phyloP scores from a whole-genome alignment of 2,329 filamentous ascomycete species.

The Metarhizium rileyi region DNA sequence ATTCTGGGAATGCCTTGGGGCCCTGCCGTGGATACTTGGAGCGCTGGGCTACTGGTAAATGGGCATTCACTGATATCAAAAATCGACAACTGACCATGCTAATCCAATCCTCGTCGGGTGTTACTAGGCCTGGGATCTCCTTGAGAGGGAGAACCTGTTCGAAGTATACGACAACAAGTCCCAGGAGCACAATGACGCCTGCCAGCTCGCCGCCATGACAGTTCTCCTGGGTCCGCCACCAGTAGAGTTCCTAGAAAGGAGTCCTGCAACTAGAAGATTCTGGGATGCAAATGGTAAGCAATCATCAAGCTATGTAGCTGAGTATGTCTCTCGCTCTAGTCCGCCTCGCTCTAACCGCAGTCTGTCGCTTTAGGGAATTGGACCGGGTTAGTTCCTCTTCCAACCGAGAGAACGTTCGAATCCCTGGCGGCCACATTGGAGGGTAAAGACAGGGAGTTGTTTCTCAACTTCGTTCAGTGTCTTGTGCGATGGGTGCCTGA shows the following conservation, averaged over 20 bases:
- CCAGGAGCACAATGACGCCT: constrained; percentile 15
- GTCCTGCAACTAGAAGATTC: constrained; percentile 13
- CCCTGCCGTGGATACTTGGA: constrained; percentile 27
- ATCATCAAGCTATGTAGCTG: not conserved
- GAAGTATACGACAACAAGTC: constrained; percentile 12
- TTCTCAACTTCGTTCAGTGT: constrained; percentile 13
- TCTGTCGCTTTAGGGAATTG: constrained; percentile 13
- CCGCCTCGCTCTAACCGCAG: not conserved
- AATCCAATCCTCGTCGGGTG: no score
- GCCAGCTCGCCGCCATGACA: constrained; percentile 20
- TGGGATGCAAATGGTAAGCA: constrained; percentile 17
- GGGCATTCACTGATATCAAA: no score
- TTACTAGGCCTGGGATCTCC: constrained; percentile 3
- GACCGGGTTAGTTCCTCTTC: constrained; percentile 16
- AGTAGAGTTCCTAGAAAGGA: constrained; percentile 13
- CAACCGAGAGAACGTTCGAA: constrained; percentile 8
- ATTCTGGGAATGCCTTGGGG: constrained; percentile 26
- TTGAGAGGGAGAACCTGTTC: not conserved
- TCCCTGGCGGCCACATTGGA: constrained; percentile 7
- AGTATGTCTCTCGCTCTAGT: not conserved
- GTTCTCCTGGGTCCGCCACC: constrained; percentile 19
- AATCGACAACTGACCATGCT: no score
- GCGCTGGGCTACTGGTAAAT: constrained; percentile 24
- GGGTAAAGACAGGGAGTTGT: constrained; percentile 11
- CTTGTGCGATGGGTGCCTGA: constrained; percentile 17